These are phyloP conservation scores for Physcomitrium patens DNA, from an alignment of 225 moss, liverwort and hornwort species.

Conservation along the genomic window DNA sequence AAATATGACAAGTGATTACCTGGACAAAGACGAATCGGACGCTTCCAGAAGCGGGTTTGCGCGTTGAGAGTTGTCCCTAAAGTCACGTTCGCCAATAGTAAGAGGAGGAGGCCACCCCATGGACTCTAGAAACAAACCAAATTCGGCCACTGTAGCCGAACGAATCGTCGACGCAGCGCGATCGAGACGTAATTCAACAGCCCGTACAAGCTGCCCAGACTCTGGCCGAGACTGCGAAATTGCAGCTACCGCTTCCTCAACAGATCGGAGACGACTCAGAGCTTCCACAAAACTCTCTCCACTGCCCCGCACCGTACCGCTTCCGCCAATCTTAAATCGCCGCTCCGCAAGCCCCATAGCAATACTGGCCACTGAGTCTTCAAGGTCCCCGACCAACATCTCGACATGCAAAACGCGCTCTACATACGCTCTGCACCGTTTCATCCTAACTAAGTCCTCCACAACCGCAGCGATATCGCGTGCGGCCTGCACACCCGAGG, in stretches of 20 bases:
- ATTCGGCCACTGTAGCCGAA: conserved; percentile 73
- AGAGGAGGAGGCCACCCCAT: conserved; percentile 93
- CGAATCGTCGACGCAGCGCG: conserved; percentile 81
- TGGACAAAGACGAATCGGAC: conserved; percentile 54
- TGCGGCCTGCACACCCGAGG: conserved; percentile 39
- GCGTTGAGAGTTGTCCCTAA: conserved; percentile 38
- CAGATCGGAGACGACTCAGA: conserved; percentile 59
- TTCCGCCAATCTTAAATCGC: conserved; percentile 50
- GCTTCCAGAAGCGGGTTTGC: conserved; percentile 81
- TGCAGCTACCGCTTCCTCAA: conserved; percentile 53
- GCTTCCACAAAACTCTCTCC: conserved; percentile 61
- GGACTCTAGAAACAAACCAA: conserved; percentile 55
- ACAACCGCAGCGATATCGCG: conserved; percentile 61
- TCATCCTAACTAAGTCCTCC: conserved; percentile 74
- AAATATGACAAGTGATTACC: conserved; percentile 28
- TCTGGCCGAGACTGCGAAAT: conserved; percentile 41
- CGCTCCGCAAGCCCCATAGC: conserved; percentile 49
- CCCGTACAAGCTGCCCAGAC: conserved; percentile 65
- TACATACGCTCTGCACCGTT: conserved; percentile 67
- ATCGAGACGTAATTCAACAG: conserved; percentile 82
- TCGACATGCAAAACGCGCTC: conserved; percentile 78
- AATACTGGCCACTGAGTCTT: conserved; percentile 63
- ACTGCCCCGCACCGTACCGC: conserved; percentile 27
- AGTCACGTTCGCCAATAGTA: conserved; percentile 51
- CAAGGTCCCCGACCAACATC: conserved; percentile 84